A percentile compares a stretch with the other conserved stretches of the same genome.
Conservation (phyloP, 2,329 filamentous ascomycete genomes). For the Pleoardoris graminearum region DNA sequence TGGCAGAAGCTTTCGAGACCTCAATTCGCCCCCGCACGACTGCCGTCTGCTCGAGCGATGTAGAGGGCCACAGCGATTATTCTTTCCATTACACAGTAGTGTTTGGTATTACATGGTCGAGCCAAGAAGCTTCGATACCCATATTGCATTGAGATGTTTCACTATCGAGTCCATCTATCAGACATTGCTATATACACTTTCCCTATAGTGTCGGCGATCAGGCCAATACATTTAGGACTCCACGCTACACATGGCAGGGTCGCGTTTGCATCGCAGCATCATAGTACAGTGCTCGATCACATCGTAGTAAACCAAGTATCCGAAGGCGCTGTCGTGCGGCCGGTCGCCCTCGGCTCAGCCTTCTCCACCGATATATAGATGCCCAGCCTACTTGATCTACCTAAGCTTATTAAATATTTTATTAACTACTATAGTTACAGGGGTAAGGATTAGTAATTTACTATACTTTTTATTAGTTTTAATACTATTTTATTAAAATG, state of each 20-base stretch:
- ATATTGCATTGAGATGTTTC: not conserved
- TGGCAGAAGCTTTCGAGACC: no score
- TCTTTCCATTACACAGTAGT: not conserved
- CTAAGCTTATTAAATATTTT: no score
- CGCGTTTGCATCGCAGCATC: not conserved
- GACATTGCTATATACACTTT: not conserved
- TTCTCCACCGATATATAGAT: no score
- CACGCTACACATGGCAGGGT: not conserved
- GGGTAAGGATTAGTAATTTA: no score
- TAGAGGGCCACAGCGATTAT: not conserved
- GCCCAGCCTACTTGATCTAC: no score
- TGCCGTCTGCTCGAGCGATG: not conserved
- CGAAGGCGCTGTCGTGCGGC: not conserved
- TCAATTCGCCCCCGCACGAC: not conserved
- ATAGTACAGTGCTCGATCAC: not conserved
- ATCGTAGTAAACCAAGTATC: not conserved
- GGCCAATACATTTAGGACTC: not conserved
- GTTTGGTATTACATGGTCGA: not conserved
- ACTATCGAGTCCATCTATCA: not conserved
- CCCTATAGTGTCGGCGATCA: no score
- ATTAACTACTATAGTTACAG: no score
- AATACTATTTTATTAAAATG: no score
- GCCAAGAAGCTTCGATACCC: not conserved
- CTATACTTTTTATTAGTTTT: no score
- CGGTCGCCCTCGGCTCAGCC: no score